These are phyloP conservation scores for Arabidopsis arenosa DNA, from an alignment of 345 rosid genomes.

Conservation along the genomic window DNA sequence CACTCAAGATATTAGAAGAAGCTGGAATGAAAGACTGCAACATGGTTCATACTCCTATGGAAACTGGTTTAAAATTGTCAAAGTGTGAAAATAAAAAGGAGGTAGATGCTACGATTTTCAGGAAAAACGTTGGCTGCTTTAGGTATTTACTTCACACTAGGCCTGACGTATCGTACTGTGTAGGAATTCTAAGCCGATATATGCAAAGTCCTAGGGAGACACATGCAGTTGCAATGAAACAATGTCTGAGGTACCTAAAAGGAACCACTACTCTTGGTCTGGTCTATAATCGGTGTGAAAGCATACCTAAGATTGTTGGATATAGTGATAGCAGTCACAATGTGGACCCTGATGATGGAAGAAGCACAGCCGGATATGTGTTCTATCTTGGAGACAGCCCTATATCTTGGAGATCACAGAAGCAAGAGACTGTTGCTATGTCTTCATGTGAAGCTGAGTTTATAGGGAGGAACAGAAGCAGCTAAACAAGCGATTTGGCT, in stretches of 20 bases:
- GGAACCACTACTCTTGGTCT: background rate
- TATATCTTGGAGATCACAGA: too few relatives aligned
- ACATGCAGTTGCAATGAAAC: background rate
- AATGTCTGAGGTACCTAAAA: background rate
- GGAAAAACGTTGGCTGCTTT: background rate
- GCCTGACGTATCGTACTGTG: background rate
- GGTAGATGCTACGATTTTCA: rapidly evolving
- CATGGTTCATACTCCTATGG: background rate
- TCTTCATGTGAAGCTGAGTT: too few relatives aligned
- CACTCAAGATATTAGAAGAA: background rate
- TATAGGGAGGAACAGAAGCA: too few relatives aligned
- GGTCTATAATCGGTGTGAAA: background rate
- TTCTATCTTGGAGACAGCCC: too few relatives aligned
- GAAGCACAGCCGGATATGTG: too few relatives aligned
- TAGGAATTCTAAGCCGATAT: background rate
- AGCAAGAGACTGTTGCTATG: too few relatives aligned
- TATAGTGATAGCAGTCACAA: too few relatives aligned
- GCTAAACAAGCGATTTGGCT: too few relatives aligned
- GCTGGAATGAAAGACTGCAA: background rate
- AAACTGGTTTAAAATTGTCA: rapidly evolving
- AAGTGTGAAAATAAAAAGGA: background rate
- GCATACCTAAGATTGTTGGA: background rate
- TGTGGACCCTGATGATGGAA: too few relatives aligned
- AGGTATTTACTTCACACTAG: background rate
- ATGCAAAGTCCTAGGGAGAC: background rate